Conservation (phyloP, 2,329 filamentous ascomycete genomes). For the Aureobasidium musti region DNA sequence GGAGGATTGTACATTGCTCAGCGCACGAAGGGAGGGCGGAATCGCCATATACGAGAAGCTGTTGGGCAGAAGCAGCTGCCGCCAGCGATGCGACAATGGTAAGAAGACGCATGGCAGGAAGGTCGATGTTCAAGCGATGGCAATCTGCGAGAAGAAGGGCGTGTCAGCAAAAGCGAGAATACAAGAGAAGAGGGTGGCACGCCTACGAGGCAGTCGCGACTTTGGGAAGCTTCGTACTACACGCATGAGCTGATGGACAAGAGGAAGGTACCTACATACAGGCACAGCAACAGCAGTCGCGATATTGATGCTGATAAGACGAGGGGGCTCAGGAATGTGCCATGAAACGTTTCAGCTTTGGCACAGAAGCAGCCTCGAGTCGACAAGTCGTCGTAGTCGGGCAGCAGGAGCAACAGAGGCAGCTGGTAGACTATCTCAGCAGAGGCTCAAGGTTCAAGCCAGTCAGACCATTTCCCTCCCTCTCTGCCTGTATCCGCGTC, state of each 20-base stretch:
- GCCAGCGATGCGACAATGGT: conserved; percentile 5
- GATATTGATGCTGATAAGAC: conserved; percentile 6
- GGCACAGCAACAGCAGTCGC: background rate
- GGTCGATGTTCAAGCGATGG: background rate
- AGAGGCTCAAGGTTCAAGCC: background rate
- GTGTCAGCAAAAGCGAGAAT: background rate
- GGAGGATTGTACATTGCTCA: conserved; percentile 40
- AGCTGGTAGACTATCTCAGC: background rate
- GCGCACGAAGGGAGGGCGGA: conserved; percentile 44
- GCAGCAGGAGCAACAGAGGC: background rate
- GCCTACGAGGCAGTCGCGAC: conserved; percentile 6
- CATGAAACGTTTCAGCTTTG: conserved; percentile 4
- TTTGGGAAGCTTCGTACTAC: background rate
- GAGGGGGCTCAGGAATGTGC: conserved; percentile 18
- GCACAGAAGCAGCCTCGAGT: background rate
- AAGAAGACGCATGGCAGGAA: conserved; percentile 12
- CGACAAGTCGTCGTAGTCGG: background rate
- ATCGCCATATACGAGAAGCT: conserved; percentile 40
- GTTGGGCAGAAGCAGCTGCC: conserved; percentile 27
- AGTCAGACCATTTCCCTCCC: background rate
- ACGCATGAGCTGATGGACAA: background rate
- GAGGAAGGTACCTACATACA: background rate
- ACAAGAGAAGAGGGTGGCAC: background rate
- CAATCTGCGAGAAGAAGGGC: background rate
- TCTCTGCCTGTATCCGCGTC: background rate